Conservation (phyloP, 768 basidiomycete genomes). For the Kwoniella sp. region DNA sequence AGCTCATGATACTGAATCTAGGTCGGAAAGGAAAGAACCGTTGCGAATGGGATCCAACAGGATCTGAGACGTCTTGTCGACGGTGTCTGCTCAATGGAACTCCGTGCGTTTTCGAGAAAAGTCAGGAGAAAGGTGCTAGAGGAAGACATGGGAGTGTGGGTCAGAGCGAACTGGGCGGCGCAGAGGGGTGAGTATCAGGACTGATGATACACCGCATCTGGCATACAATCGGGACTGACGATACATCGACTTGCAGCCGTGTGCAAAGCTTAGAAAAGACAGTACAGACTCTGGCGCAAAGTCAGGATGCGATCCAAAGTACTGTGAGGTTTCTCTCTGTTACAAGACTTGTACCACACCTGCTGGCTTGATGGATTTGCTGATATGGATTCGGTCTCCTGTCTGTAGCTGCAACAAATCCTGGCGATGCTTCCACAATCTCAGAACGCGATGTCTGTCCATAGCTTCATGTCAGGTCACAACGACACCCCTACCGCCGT, state of each 20-base stretch:
- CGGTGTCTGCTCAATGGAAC: slow-evolving; percentile 46
- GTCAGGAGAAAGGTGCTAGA: slow-evolving; percentile 28
- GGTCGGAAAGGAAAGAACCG: slow-evolving; percentile 54
- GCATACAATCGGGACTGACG: background rate
- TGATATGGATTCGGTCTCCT: background rate
- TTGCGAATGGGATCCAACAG: slow-evolving; percentile 48
- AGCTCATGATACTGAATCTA: slow-evolving; percentile 13
- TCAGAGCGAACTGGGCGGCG: slow-evolving; percentile 20
- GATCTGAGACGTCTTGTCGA: slow-evolving; percentile 30
- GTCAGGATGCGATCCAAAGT: slow-evolving; percentile 51
- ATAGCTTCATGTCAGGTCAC: slow-evolving; percentile 17
- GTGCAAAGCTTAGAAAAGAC: slow-evolving; percentile 43
- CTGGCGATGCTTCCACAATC: slow-evolving; percentile 40
- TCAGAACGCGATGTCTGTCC: slow-evolving; percentile 2
- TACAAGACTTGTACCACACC: background rate
- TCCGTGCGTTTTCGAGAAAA: slow-evolving; percentile 51
- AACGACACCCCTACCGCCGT: slow-evolving; percentile 23
- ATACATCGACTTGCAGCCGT: slow-evolving; percentile 27
- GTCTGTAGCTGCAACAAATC: slow-evolving; percentile 50
- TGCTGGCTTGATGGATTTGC: background rate
- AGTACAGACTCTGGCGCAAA: slow-evolving; percentile 45
- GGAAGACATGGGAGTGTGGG: slow-evolving; percentile 23
- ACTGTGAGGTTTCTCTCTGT: slow-evolving; percentile 27
- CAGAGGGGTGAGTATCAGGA: slow-evolving; percentile 36
- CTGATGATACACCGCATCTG: background rate